Evolutionary conservation across 805 yeast genomes (phyloP).

Genomic region (Candida insectorum): DNA sequence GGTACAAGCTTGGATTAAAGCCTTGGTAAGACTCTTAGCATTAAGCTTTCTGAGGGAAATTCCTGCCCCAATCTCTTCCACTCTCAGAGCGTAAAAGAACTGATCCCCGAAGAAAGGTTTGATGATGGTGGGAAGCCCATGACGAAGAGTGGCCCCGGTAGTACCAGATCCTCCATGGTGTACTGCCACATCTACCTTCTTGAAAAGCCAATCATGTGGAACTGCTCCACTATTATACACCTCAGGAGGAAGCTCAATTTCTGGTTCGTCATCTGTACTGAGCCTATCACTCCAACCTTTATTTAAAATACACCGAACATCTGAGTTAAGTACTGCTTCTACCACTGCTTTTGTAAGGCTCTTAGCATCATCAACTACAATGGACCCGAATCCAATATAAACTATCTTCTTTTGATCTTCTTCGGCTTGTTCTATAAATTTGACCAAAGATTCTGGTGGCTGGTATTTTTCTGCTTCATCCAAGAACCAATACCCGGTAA

Average conservation of each 20-base stretch:
- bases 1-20: constrained; percentile 64
- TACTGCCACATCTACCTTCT: constrained; percentile 86
- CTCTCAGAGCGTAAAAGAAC: constrained; percentile 82
- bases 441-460: constrained; percentile 57
- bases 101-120: constrained; percentile 98
- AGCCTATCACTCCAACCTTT: constrained; percentile 93
- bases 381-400: constrained; percentile 94
- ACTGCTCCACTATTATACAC: constrained; percentile 68
- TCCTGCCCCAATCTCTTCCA: constrained; percentile 89
- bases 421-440: constrained; percentile 63
- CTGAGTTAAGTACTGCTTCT: constrained; percentile 76
- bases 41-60: constrained; percentile 66
- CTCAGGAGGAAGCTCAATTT: constrained; percentile 57
- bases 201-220: constrained; percentile 95
- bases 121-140: constrained; percentile 84
- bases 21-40: constrained; percentile 57
- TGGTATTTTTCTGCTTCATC: constrained; percentile 55
- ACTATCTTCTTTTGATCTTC: constrained; percentile 65
- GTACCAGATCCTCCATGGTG: constrained; percentile 98
- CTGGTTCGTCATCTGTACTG: constrained; percentile 24
- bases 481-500: constrained; percentile 94
- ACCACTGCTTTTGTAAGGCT: constrained; percentile 74
- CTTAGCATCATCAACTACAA: constrained; percentile 81
- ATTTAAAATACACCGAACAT: constrained; percentile 80
- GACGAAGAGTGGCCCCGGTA: constrained; percentile 84